Percentiles rank a stretch among this genome's conserved stretches.
These are phyloP conservation scores for Hydrangea macrophylla DNA, from an alignment of 148 eudicot species.

Conservation along the genomic window DNA sequence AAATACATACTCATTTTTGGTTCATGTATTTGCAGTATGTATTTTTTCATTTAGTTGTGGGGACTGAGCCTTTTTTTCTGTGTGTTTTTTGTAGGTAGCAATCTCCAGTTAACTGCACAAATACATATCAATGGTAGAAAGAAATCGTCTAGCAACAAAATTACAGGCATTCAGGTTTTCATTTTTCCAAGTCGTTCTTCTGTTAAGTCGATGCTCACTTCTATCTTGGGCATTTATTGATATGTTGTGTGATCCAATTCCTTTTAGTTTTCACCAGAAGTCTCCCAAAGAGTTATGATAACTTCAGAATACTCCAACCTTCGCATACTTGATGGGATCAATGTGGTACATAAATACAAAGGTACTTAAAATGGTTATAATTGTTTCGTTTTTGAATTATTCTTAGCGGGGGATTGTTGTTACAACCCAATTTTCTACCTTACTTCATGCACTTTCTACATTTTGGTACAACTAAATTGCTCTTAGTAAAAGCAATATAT, in stretches of 20 bases:
- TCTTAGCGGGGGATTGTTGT: neutral
- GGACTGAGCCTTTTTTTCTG: neutral
- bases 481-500: neutral
- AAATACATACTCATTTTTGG: neutral
- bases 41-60: neutral
- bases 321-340: constrained; percentile 56
- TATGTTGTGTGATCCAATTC: constrained; percentile 4
- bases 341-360: constrained; percentile 58
- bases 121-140: constrained; percentile 37
- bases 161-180: constrained; percentile 72
- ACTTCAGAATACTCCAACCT: constrained; percentile 67
- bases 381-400: neutral
- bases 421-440: neutral
- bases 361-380: constrained; percentile 30
- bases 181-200: neutral
- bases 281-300: constrained; percentile 50
- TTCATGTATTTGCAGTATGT: no score
- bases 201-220: neutral
- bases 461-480: neutral
- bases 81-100: constrained; percentile 35
- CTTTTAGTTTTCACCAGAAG: constrained; percentile 51
- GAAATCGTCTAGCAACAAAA: constrained; percentile 46
- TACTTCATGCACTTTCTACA: neutral
- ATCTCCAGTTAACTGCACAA: constrained; percentile 38
- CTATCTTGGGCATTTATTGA: constrained; percentile 15